Conservation (phyloP, 2,329 filamentous ascomycete species). For the Colletotrichum cordylinicola region DNA sequence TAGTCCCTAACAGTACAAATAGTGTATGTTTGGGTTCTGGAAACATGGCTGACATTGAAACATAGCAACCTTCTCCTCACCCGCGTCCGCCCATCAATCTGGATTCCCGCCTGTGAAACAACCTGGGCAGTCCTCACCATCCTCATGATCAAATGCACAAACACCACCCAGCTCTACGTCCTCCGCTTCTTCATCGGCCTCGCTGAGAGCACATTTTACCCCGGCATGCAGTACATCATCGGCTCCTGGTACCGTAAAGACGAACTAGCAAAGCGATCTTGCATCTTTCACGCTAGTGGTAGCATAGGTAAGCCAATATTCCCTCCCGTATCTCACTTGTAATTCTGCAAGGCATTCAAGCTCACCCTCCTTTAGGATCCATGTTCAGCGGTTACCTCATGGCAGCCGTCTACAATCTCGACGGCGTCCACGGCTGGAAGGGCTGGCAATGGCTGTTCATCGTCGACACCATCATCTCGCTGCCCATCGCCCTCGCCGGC, state of each 20-base stretch:
- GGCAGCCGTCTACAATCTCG: slow-evolving; percentile 39
- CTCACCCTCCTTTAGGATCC: background rate
- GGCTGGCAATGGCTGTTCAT: slow-evolving; percentile 47
- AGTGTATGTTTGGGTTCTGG: rapidly evolving
- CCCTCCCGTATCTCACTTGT: rapidly evolving
- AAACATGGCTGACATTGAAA: slow-evolving; percentile 6
- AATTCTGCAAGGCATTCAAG: background rate
- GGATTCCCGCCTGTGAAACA: slow-evolving; percentile 34
- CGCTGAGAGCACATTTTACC: slow-evolving; percentile 30
- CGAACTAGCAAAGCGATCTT: slow-evolving; percentile 33
- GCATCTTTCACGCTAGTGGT: slow-evolving; percentile 30
- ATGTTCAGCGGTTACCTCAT: slow-evolving; percentile 40
- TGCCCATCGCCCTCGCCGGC: slow-evolving; percentile 27
- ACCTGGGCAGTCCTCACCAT: slow-evolving; percentile 38
- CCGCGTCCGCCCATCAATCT: slow-evolving; percentile 32
- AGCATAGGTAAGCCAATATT: slow-evolving; percentile 12
- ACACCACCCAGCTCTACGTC: slow-evolving; percentile 35
- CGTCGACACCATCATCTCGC: slow-evolving; percentile 37
- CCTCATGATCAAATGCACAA: slow-evolving; percentile 36
- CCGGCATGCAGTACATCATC: slow-evolving; percentile 29
- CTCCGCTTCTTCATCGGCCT: slow-evolving; percentile 36
- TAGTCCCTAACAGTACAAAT: rapidly evolving
- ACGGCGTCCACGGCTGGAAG: slow-evolving; percentile 34
- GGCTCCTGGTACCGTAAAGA: slow-evolving; percentile 35
- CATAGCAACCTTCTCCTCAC: slow-evolving; percentile 38